A percentile compares a stretch with the other conserved stretches of the same genome.
Conservation (phyloP, 2,329 filamentous ascomycete species). For the Beauveria pseudobassiana region DNA sequence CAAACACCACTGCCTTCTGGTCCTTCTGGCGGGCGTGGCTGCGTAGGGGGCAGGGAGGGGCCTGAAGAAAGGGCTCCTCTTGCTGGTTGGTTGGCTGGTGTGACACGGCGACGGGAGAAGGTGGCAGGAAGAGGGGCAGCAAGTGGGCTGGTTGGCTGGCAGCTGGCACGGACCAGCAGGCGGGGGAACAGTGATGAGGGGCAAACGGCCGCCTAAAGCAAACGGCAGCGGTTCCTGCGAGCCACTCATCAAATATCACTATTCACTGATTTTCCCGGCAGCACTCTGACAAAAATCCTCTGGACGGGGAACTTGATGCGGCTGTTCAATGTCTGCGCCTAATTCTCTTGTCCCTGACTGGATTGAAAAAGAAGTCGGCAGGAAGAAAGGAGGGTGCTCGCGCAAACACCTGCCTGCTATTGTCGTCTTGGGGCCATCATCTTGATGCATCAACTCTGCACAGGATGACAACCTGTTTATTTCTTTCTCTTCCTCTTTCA, state of each 20-base stretch:
- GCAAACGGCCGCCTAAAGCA: background rate
- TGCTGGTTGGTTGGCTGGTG: background rate
- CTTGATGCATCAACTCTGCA: too few relatives aligned
- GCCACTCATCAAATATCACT: background rate
- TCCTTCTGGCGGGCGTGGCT: too few relatives aligned
- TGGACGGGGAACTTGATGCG: too few relatives aligned
- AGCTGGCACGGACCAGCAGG: slow-evolving; percentile 5
- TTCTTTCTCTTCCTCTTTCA: background rate
- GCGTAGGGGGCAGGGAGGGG: background rate
- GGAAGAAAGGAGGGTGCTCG: too few relatives aligned
- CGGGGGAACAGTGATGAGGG: background rate
- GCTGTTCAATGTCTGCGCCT: too few relatives aligned
- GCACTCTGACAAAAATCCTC: too few relatives aligned
- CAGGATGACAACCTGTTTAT: background rate
- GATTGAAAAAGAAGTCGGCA: too few relatives aligned
- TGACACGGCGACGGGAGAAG: background rate
- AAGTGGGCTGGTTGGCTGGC: background rate
- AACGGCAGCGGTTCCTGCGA: slow-evolving; percentile 1
- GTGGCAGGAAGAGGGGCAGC: background rate
- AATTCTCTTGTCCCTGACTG: too few relatives aligned
- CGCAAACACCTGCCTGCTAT: too few relatives aligned
- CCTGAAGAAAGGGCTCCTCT: background rate
- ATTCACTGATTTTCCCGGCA: too few relatives aligned
- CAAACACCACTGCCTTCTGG: too few relatives aligned
- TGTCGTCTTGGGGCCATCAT: too few relatives aligned